Conservation (phyloP, 1,284 basidiomycete genomes). For the Microbotryum scabiosae region DNA sequence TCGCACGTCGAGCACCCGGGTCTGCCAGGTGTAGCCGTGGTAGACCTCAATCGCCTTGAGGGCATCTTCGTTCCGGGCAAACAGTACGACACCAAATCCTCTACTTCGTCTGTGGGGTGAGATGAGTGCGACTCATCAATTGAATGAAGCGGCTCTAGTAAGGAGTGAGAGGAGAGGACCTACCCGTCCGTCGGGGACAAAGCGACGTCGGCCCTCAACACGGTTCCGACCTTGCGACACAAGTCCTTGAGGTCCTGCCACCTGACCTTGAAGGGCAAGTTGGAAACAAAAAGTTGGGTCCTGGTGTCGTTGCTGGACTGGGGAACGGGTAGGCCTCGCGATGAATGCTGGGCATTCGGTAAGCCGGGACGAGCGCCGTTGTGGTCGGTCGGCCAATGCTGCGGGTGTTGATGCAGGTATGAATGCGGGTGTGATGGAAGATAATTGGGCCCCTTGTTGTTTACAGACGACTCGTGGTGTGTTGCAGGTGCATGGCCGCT, state of each 20-base stretch:
- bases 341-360: too few relatives aligned
- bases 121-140: constrained; percentile 12
- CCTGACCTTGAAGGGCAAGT: constrained; percentile 74
- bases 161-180: constrained; percentile 5
- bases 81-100: constrained; percentile 44
- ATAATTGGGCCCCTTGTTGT: too few relatives aligned
- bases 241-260: constrained; percentile 99
- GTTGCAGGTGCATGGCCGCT: too few relatives aligned
- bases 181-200: constrained; percentile 37
- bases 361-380: too few relatives aligned
- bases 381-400: too few relatives aligned
- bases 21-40: constrained; percentile 40
- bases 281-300: constrained; percentile 51
- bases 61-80: constrained; percentile 39
- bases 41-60: constrained; percentile 40
- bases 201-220: constrained; percentile 72
- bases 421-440: too few relatives aligned
- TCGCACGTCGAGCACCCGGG: constrained; percentile 35
- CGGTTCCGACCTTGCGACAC: constrained; percentile 87
- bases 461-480: too few relatives aligned
- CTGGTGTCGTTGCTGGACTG: constrained; percentile 35
- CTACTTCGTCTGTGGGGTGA: constrained; percentile 39
- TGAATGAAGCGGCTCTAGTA: not conserved
- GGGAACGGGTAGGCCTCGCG: too few relatives aligned
- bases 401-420: too few relatives aligned